Base-by-base conservation (phyloP, 2,329 filamentous ascomycete species). In the Colletotrichum acutatum region DNA sequence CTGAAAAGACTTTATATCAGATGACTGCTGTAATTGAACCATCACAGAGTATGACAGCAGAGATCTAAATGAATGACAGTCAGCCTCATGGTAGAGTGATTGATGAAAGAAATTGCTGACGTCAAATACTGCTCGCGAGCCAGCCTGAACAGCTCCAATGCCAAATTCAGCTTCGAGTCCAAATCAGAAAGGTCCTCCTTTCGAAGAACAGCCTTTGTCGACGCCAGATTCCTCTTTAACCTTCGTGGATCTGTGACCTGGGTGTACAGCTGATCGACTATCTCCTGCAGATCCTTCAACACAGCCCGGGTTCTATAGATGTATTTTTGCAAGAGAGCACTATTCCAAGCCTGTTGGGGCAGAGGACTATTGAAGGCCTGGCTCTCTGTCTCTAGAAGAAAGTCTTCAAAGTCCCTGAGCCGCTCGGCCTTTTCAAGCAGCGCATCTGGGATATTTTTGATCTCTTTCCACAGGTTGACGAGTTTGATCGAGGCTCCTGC, bases 101-200 rank as follows among this genome's bases (percentile, higher is more conserved):
- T 8, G 5, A 7, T 7, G 16, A 7, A 3, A 7, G 42, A 3
- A 32, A 5, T 4, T 3, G 24, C 6, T 54, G 53, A 78, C 79
- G 75, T 72, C 14, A 74, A 26, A 57, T 76, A 79, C 0, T 72
- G 71, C 9, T 66, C 54, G 1, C 76, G 30, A 1, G 79, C 74
- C 3, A 77, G 6, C 8, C 66, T 63, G 4, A 79, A 68, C 0
- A 77, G 49, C 1, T 64, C 37, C 24, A 79, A 54, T 8, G 76
- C 72, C 30, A 74, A 61, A 0, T 74, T 67, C 0, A 80, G 30
- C 32, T 73, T 75, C 14, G 65, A 59, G 3, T 75, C 75, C 11
- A 78, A 72, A 3, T 11, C 66, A 5, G 76, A 69, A 28, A 77
- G 53, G 4, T 52, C 67, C 1, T 77, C 70, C 60, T 76, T 80